Percentiles rank a stretch among this genome's conserved stretches.
phyloP scores from a whole-genome alignment of 83 land plant species.

The Thuja plicata region DNA sequence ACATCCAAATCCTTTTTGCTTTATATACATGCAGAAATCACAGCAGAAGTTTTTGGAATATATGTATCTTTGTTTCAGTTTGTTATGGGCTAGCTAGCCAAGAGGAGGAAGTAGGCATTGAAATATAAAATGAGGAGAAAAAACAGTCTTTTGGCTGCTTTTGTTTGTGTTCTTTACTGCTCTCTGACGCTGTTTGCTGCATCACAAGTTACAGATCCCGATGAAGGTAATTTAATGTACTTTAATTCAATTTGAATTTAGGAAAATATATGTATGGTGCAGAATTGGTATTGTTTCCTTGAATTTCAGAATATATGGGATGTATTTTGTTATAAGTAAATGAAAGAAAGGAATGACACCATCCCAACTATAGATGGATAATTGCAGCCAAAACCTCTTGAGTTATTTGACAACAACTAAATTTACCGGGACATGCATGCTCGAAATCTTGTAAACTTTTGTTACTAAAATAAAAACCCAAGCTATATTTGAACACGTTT shows the following conservation, averaged over 20 bases:
- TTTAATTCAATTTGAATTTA: neutral
- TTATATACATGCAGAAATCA: neutral
- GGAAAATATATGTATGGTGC: neutral
- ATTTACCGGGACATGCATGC: neutral
- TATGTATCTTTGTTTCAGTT: neutral
- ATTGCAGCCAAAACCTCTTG: neutral
- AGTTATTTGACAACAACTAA: neutral
- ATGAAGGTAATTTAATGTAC: neutral
- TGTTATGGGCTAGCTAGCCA: neutral
- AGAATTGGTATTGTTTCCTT: neutral
- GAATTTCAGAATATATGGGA: too few relatives aligned
- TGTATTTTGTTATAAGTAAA: neutral
- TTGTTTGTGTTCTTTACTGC: neutral
- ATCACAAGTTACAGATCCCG: neutral
- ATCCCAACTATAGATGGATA: neutral
- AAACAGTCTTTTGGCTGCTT: neutral
- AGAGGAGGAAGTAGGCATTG: neutral
- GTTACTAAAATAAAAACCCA: too few relatives aligned
- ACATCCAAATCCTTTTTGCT: neutral
- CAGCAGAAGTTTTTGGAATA: neutral
- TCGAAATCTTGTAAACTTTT: neutral
- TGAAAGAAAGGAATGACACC: neutral
- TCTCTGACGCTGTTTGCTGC: slow-evolving; percentile 1
- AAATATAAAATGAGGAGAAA: neutral
- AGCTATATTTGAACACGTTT: too few relatives aligned